Conservation (phyloP, 139 green algal species). For the Closterium sp. region DNA sequence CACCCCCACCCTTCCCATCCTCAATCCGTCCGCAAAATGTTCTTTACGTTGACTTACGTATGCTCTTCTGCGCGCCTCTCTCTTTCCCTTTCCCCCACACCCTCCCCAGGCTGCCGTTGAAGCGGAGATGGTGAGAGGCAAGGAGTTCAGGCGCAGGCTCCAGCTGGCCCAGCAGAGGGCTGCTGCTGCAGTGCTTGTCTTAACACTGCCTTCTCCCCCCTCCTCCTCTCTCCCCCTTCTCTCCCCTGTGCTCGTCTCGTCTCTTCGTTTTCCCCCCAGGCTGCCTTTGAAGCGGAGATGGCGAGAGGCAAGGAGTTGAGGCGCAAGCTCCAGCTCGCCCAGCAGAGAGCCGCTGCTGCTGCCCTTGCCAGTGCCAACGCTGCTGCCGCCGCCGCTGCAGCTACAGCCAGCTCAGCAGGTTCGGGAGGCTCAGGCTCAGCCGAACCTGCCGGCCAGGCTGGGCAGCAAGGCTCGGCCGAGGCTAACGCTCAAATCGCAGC, state of each 20-base stretch:
- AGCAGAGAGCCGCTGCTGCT: background rate
- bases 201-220: background rate
- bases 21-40: no score
- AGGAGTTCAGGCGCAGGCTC: background rate
- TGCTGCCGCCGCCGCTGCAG: no score
- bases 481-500: no score
- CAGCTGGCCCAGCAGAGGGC: background rate
- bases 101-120: background rate
- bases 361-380: background rate
- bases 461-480: no score
- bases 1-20: no score
- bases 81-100: background rate
- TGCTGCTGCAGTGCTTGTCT: no score
- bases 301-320: constrained; percentile 2
- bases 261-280: background rate
- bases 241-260: background rate
- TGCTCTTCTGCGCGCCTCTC: background rate
- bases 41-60: no score
- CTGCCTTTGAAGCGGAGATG: background rate
- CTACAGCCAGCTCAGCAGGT: no score
- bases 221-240: background rate
- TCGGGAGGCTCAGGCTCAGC: no score
- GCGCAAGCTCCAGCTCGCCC: background rate
- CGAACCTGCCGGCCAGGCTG: no score
- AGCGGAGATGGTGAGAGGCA: background rate